phyloP scores from a whole-genome alignment of 225 moss, liverwort and hornwort genomes.

The Physcomitrium patens region DNA sequence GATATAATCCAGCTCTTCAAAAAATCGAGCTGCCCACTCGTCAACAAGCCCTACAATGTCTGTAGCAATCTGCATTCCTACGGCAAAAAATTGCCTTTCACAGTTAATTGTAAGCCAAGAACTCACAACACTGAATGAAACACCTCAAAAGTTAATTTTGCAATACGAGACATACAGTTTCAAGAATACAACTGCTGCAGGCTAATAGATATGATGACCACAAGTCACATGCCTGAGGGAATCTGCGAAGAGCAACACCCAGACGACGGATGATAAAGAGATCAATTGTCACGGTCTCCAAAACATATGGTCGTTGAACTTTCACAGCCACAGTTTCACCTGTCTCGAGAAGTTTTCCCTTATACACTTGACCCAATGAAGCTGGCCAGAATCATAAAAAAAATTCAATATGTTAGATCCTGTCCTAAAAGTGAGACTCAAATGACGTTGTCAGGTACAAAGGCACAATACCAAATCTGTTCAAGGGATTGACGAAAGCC shows the following conservation, averaged over 20 bases:
- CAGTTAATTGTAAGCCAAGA: conserved; percentile 29
- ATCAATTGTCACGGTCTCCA: conserved; percentile 97
- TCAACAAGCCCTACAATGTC: conserved; percentile 95
- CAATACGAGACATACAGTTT: not conserved
- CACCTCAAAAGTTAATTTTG: not conserved
- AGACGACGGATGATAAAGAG: conserved; percentile 92
- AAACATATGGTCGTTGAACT: conserved; percentile 93
- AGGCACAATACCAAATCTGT: not conserved
- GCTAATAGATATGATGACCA: not conserved
- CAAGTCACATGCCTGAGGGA: conserved; percentile 81
- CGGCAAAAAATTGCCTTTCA: conserved; percentile 43
- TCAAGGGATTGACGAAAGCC: not conserved
- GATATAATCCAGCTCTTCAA: conserved; percentile 95
- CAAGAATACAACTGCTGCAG: not conserved
- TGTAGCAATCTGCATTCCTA: conserved; percentile 82
- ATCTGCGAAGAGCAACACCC: conserved; percentile 83
- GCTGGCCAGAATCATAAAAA: conserved; percentile 56
- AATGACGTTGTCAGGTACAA: conserved; percentile 1
- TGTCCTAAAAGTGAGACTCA: not conserved
- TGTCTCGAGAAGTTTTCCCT: conserved; percentile 87
- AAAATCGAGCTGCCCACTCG: conserved; percentile 98
- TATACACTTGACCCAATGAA: conserved; percentile 96
- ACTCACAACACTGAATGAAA: conserved; percentile 3
- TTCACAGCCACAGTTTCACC: conserved; percentile 95
- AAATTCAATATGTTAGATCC: conserved; percentile 23